Evolutionary conservation across 352 stramenopile genomes (phyloP).

Genomic region (Thraustotheca clavata): DNA sequence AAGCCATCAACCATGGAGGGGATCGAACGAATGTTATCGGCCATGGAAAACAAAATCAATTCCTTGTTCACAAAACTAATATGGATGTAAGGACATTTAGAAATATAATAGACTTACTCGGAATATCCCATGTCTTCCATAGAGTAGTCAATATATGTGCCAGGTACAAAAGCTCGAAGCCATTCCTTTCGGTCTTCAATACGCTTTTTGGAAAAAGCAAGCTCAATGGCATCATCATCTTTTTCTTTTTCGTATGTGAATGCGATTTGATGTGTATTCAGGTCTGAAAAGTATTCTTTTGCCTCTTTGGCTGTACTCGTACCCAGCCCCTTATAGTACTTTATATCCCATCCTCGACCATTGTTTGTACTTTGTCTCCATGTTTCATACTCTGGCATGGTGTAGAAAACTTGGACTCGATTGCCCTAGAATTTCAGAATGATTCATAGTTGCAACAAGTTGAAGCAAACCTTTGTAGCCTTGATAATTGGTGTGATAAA

Average conservation of each 20-base stretch:
- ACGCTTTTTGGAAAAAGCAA: conserved; percentile 96
- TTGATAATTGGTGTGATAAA: conserved; percentile 99
- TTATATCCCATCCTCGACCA: conserved; percentile 92
- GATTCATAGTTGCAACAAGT: not conserved
- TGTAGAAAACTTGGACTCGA: conserved; percentile 92
- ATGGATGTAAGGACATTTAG: conserved; percentile 2
- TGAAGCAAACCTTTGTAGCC: conserved; percentile 68
- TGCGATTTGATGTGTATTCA: conserved; percentile 89
- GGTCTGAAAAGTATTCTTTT: conserved; percentile 96
- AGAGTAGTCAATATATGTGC: conserved; percentile 89
- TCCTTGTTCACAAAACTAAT: conserved; percentile 97
- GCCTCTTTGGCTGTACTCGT: conserved; percentile 95
- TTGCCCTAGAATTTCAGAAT: conserved; percentile 23
- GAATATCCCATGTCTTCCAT: conserved; percentile 89
- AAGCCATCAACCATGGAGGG: conserved; percentile 95
- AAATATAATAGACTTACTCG: conserved; percentile 49
- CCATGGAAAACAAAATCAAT: conserved; percentile 97
- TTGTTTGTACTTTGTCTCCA: conserved; percentile 87
- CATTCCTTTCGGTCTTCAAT: conserved; percentile 95
- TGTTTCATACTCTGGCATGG: conserved; percentile 93
- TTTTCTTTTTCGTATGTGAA: conserved; percentile 90
- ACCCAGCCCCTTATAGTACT: conserved; percentile 99
- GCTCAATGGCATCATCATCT: conserved; percentile 90
- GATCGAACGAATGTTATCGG: conserved; percentile 96
- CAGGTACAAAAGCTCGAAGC: conserved; percentile 82